Base-by-base conservation (phyloP, 2,329 filamentous ascomycete species). In the Monilinia laxa region DNA sequence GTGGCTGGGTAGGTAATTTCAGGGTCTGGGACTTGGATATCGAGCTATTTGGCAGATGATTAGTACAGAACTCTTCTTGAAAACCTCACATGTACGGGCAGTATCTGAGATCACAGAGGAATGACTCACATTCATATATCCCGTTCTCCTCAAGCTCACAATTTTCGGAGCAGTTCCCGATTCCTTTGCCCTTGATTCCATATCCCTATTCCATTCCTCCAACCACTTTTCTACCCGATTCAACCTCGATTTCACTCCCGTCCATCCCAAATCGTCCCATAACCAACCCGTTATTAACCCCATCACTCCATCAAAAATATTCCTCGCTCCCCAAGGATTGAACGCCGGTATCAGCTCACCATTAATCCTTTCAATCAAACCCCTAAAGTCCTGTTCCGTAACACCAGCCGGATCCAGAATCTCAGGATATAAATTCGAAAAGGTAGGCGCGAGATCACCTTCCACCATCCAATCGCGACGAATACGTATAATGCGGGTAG, bases 341-440 rank as follows among this genome's bases (percentile, higher is more conserved):
- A 96, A 97, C 0, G 90, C 88, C n/a, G 84, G 84, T 51, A 90
- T 80, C 20, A 98, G 80, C 70, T 92, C 87, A 16, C 85, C 80
- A 75, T 99, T 99, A 64, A 98, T 83, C 74, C 88, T 90, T 68
- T 93, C 87, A 65, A 99, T 87, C 40, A 98, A 80, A 14, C 83
- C 83, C 4, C 95, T 87, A 75, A 99, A 99, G 73, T 96, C 92
- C 68, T 89, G 88, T 77, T 99, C 95, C 0, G 87, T 84, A 54
- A 99, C 80, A 42, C 93, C 87, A 0, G 86, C 87, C 0, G 93
- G 92, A 71, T 97, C 93, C 10, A 99, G 82, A 67, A 99, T 96
- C 76, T 99, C 95, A 0, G 95, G 95, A 74, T 99, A 99, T 3
- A 97, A 82, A 74, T 98, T 97, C 20, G 92, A 95, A 76, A 96